Percentiles rank a stretch among this genome's conserved stretches.
Evolutionary conservation across 371 early-diverging fungal species (phyloP).

Genomic region (Actinomucor elegans): DNA sequence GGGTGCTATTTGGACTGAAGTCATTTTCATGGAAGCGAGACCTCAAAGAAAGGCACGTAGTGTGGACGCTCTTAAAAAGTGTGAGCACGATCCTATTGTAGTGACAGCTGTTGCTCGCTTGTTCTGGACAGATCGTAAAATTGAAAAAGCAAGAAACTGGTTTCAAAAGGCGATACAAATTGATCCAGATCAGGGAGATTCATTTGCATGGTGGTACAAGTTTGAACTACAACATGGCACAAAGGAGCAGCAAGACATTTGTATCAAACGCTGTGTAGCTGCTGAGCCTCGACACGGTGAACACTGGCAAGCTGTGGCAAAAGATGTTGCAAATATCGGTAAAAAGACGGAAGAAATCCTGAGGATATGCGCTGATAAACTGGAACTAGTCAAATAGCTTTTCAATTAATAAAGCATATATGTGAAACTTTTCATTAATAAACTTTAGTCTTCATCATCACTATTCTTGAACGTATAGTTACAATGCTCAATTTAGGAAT

Average conservation of each 20-base stretch:
- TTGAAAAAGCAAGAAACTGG: conserved; percentile 94
- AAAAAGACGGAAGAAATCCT: conserved; percentile 68
- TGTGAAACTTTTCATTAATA: not conserved
- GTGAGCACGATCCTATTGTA: conserved; percentile 85
- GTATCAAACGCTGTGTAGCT: conserved; percentile 69
- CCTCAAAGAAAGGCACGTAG: conserved; percentile 87
- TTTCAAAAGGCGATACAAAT: conserved; percentile 82
- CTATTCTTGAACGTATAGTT: no score
- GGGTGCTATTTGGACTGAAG: conserved; percentile 87
- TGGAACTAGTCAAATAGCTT: conserved; percentile 29
- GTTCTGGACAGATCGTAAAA: conserved; percentile 91
- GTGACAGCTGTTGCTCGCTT: conserved; percentile 83
- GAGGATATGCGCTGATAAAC: conserved; percentile 54
- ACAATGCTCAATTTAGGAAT: no score
- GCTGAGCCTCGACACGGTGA: conserved; percentile 93
- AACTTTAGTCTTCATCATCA: no score
- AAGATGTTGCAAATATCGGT: conserved; percentile 73
- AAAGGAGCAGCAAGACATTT: conserved; percentile 52
- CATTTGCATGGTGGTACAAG: conserved; percentile 94
- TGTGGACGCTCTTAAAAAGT: conserved; percentile 90
- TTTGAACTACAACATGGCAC: conserved; percentile 86
- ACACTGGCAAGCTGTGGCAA: conserved; percentile 80
- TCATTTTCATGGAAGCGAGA: conserved; percentile 85
- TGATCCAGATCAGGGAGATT: conserved; percentile 89
- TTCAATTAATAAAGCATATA: no score